A percentile compares a stretch with the other conserved stretches of the same genome.
Conservation (phyloP, 192 early-diverging fungal species). For the Bifiguratus adelaidae region DNA sequence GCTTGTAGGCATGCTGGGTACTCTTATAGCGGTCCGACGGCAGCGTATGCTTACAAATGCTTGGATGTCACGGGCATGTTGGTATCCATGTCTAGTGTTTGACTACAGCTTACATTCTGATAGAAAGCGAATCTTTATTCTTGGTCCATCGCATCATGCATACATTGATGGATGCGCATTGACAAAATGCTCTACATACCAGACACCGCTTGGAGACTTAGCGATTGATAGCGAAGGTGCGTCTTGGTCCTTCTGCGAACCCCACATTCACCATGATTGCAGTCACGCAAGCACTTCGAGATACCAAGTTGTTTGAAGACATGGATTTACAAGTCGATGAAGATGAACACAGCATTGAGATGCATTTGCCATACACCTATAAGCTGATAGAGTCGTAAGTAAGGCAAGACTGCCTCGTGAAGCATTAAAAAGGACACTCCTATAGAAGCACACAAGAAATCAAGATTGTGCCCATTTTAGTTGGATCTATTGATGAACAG, state of each 20-base stretch:
- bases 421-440: neutral
- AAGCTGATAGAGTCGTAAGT: constrained; percentile 64
- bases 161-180: constrained; percentile 76
- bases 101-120: neutral
- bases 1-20: constrained; percentile 79
- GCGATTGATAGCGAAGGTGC: constrained; percentile 54
- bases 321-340: constrained; percentile 71
- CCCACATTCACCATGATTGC: neutral
- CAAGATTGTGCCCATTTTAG: constrained; percentile 82
- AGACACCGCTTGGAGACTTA: constrained; percentile 84
- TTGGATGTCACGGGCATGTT: constrained; percentile 48
- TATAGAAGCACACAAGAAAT: constrained; percentile 17
- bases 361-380: constrained; percentile 90
- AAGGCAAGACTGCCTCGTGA: neutral
- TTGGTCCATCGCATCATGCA: constrained; percentile 90
- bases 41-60: constrained; percentile 79
- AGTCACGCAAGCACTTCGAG: constrained; percentile 54
- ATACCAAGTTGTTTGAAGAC: constrained; percentile 49
- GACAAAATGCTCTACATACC: constrained; percentile 57
- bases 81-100: no score
- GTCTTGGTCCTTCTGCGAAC: neutral
- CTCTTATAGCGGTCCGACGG: constrained; percentile 80
- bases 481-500: constrained; percentile 55
- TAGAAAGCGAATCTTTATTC: constrained; percentile 77
- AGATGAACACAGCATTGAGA: constrained; percentile 94